Percentiles rank a stretch among this genome's conserved stretches.
Evolutionary conservation across 1,284 basidiomycete species (phyloP).

Genomic region (Tausonia pullulans): DNA sequence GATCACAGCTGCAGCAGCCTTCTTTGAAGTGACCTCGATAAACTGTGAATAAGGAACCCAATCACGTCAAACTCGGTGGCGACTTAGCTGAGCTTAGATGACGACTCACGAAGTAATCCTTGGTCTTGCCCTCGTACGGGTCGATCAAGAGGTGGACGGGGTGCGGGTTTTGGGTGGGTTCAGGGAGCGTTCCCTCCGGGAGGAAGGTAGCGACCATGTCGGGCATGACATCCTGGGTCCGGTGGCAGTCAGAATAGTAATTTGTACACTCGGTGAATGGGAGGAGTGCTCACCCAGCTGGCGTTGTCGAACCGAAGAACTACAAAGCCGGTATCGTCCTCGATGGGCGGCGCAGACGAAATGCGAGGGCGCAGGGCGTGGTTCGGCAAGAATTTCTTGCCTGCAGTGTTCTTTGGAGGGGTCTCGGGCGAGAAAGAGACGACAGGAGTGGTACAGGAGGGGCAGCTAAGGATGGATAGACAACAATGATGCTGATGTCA

Average conservation of each 20-base stretch:
- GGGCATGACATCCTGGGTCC: slow-evolving; percentile 31
- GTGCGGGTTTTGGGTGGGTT: slow-evolving; percentile 19
- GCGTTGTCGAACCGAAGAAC: slow-evolving; percentile 16
- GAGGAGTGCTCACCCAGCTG: slow-evolving; percentile 6
- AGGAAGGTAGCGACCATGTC: slow-evolving; percentile 29
- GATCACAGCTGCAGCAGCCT: slow-evolving; percentile 28
- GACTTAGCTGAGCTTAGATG: background rate
- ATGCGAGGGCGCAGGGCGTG: background rate
- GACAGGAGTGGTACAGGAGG: slow-evolving; percentile 12
- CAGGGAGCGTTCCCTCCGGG: slow-evolving; percentile 25
- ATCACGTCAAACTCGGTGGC: background rate
- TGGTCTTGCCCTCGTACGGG: slow-evolving; percentile 30
- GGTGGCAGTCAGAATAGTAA: too few species aligned
- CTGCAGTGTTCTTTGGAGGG: too few species aligned
- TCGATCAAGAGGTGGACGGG: slow-evolving; percentile 35
- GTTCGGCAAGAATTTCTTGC: background rate
- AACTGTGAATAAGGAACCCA: slow-evolving; percentile 22
- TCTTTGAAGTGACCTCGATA: slow-evolving; percentile 29
- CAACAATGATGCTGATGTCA: too few species aligned
- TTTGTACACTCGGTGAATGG: too few species aligned
- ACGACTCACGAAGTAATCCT: slow-evolving; percentile 32
- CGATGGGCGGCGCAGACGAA: background rate
- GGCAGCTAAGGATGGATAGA: background rate
- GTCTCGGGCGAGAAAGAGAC: background rate
- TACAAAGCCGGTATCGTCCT: background rate